Base-by-base conservation (phyloP, 2,329 filamentous ascomycete genomes). In the Claviceps fusiformis region DNA sequence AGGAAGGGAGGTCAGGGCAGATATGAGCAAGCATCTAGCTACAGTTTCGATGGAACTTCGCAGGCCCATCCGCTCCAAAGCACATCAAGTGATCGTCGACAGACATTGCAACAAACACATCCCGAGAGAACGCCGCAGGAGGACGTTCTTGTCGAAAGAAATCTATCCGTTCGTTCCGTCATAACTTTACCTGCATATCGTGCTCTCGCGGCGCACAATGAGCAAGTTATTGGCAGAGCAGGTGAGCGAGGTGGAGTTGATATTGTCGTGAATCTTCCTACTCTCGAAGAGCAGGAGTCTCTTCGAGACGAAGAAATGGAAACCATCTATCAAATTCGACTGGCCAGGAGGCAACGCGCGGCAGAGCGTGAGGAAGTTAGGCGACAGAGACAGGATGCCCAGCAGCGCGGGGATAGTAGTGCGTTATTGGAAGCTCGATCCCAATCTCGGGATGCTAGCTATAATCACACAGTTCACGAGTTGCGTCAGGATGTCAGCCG, bases 181-280 rank as follows among this genome's bases (percentile, higher is more conserved):
- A 93, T 96, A 79, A 97, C 93, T 0, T 73, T 98, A 3, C 93
- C 93, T 0, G 80, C 87, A 0, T 98, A 98, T 68, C 85, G 86
- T 3, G 79, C 78, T 17, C 82, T 81, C 33, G 82, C 89, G 0
- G 77, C 81, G 52, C 84, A 87, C 24, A 84, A 82, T 49, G 93
- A 98, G 68, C 84, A 85, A 61, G 83, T 96, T 1, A 76, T 97
- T 50, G 93, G 84, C 8, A 81, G 91, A 5, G 93, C 95, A 68
- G 93, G 93, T 52, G 93, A 98, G 67, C 80, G 93, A 57, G 92
- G 79, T 54, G 93, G 93, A 46, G 89, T 98, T 62, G 93, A 98
- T 63, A 81, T 88, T 4, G 90, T 98, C 0, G 72, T 97, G 13
- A 91, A 96, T 67, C 82, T 87, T 60, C 91, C 91, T 0, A 89